Evolutionary conservation across 1,284 basidiomycete species (phyloP), one percentile per base, ranked within the genome.

Genomic region (Fomitopsis pinicola): DNA sequence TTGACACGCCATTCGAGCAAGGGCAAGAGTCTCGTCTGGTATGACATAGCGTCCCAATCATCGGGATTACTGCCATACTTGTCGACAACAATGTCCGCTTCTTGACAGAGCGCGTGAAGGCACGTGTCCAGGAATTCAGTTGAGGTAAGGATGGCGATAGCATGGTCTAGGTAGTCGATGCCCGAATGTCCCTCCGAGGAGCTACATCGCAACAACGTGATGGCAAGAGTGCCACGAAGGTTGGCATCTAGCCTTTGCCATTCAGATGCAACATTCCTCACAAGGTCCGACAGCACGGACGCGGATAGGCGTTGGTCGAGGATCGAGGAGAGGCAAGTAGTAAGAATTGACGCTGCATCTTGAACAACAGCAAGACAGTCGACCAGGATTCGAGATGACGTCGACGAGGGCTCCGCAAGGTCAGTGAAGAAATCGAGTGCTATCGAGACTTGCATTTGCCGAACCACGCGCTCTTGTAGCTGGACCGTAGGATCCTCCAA

Each of bases 1-100:
- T 61, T 60, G 14, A 66, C 61, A 36, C 85, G 72, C 82, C 83
- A 85, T 58, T 79, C 76, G 33, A 87, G 69, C n/a, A 83, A 68
- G 4, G 73, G 68, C 35, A 54, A 30, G 52, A 28, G 30, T n/a
- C 52, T 54, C 9, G 6, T 38, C 9, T 53, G 30, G 30, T 15
- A 63, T 59, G 64, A 63, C 7, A 17, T 10, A 5, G 52, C n/a
- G 15, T 36, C 52, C 52, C 33, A 36, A n/a, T 2, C 19, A 26
- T 22, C n/a, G 3, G 52, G 26, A 19, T 54, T 36, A 6, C 22
- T 36, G 8, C 52, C 52, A 10, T 26, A 54, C 3, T 35, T n/a
- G n/a, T 54, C 52, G 36, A 54, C n/a, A 22, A 22, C 10, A 22
- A 17, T 19, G 28, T 40, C 52, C 33, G 38, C 17, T 17, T 54